Conservation (phyloP, 139 green algal species). For the Deuterostichococcus epilithicus region DNA sequence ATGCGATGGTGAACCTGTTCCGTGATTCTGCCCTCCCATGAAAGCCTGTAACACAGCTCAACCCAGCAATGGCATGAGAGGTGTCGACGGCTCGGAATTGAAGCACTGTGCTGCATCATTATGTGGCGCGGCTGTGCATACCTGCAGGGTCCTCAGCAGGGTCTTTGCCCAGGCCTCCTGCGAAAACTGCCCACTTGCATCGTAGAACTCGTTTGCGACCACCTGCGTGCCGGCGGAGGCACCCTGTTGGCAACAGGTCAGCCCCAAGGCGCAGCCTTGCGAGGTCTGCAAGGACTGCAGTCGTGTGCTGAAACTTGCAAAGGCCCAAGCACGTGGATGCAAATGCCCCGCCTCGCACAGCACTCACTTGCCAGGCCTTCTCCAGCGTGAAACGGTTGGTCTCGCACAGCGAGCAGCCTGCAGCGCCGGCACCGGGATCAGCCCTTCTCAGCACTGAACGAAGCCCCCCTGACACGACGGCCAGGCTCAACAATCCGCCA, state of each 20-base stretch:
- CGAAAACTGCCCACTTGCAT: conserved; percentile 33
- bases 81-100: no score
- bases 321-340: neutral
- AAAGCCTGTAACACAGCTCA: no score
- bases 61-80: no score
- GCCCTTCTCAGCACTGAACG: no score
- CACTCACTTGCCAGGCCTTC: conserved; percentile 37
- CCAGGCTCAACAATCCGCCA: no score
- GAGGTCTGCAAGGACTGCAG: neutral
- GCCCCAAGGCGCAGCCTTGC: neutral
- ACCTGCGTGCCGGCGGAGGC: conserved; percentile 23
- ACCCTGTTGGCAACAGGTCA: neutral
- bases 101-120: no score
- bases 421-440: neutral
- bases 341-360: no score
- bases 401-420: conserved; percentile 29
- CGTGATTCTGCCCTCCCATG: no score
- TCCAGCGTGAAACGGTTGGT: conserved; percentile 55
- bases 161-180: conserved; percentile 47
- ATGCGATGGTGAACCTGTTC: no score
- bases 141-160: conserved; percentile 37
- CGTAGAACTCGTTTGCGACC: conserved; percentile 55
- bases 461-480: no score
- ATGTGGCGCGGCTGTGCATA: no score
- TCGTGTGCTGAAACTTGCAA: neutral